Percentiles rank a stretch among this genome's conserved stretches.
These are phyloP conservation scores for Kickxella alabastrina DNA, from an alignment of 192 early-diverging fungal species.

Conservation along the genomic window DNA sequence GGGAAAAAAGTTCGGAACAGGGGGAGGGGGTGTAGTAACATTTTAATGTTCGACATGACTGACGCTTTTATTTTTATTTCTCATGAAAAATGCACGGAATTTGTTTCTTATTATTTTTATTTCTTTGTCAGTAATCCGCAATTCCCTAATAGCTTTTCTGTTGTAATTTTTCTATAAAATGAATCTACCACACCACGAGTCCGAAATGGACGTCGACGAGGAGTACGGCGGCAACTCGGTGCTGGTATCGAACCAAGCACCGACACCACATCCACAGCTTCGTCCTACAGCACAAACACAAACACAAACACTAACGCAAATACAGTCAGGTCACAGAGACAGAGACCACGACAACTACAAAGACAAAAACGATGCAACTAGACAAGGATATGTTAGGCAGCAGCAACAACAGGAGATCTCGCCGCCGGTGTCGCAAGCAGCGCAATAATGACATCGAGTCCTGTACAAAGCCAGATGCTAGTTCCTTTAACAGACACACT, in stretches of 20 bases:
- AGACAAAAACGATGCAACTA: not conserved
- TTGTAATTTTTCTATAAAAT: not conserved
- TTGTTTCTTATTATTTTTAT: not conserved
- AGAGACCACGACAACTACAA: slow-evolving; percentile 6
- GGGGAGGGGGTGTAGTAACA: too few species aligned
- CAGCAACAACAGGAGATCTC: slow-evolving; percentile 8
- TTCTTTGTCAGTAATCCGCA: too few species aligned
- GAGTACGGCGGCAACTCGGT: slow-evolving; percentile 7
- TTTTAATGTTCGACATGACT: too few species aligned
- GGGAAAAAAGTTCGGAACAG: not conserved
- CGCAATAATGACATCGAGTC: too few species aligned
- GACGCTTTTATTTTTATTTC: not conserved
- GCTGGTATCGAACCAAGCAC: too few species aligned
- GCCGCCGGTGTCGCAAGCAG: too few species aligned
- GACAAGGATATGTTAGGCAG: too few species aligned
- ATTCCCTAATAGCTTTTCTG: too few species aligned
- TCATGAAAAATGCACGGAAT: too few species aligned
- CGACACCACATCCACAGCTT: too few species aligned
- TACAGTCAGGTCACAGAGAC: not conserved
- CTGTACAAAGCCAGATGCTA: not conserved
- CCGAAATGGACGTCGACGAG: slow-evolving; percentile 13
- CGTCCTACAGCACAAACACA: not conserved
- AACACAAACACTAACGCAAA: too few species aligned
- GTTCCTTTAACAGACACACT: not conserved
- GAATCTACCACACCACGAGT: not conserved